Evolutionary conservation across 495 filamentous ascomycete species (phyloP).

Genomic region (Penicillium silybi): DNA sequence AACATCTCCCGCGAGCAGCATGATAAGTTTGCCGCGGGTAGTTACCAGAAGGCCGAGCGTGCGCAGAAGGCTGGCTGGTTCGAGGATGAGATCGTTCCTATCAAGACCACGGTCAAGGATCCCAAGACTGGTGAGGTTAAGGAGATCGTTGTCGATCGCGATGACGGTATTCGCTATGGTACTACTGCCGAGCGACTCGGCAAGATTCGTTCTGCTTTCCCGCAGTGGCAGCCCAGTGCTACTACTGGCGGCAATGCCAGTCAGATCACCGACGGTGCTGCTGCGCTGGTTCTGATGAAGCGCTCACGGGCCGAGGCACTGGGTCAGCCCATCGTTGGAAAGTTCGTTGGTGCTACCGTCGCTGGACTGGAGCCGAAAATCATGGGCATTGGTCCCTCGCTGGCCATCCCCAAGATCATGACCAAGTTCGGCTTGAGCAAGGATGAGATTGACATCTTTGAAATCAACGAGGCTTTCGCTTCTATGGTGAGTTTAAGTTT

Average conservation of each 20-base stretch:
- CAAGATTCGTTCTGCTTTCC: slow-evolving; percentile 88
- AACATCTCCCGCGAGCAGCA: slow-evolving; percentile 69
- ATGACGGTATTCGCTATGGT: slow-evolving; percentile 87
- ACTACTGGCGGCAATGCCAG: slow-evolving; percentile 90
- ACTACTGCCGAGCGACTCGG: slow-evolving; percentile 75
- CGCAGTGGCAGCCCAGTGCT: slow-evolving; percentile 76
- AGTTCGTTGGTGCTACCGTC: slow-evolving; percentile 87
- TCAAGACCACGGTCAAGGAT: slow-evolving; percentile 75
- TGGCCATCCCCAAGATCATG: slow-evolving; percentile 92
- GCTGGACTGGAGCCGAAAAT: slow-evolving; percentile 84
- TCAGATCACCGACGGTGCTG: slow-evolving; percentile 93
- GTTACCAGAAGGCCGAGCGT: slow-evolving; percentile 77
- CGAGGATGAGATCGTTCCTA: slow-evolving; percentile 87
- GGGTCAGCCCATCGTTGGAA: slow-evolving; percentile 83
- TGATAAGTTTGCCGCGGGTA: slow-evolving; percentile 79
- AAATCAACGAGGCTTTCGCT: slow-evolving; percentile 96
- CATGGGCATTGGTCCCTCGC: slow-evolving; percentile 92
- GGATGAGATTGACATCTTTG: slow-evolving; percentile 81
- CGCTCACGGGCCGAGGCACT: slow-evolving; percentile 78
- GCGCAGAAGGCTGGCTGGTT: slow-evolving; percentile 92
- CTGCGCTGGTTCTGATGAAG: slow-evolving; percentile 89
- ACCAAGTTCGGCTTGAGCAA: slow-evolving; percentile 70
- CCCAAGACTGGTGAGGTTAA: slow-evolving; percentile 73
- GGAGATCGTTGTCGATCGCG: slow-evolving; percentile 71
- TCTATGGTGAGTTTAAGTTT: slow-evolving; percentile 63